phyloP scores from a whole-genome alignment of 352 stramenopile species.

The Pythium periplocum region DNA sequence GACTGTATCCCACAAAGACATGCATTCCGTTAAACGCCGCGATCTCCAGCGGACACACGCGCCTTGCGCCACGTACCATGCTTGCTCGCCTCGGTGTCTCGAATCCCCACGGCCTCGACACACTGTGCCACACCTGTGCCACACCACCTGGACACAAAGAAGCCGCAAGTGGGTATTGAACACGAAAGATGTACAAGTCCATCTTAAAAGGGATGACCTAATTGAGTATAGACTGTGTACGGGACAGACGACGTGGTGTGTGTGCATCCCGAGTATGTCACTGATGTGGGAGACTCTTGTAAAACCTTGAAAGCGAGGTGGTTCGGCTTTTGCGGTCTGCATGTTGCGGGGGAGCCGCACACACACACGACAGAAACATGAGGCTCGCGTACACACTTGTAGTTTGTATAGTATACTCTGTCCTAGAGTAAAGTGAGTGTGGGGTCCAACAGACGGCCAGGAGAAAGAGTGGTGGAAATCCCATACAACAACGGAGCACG shows the following conservation, averaged over 20 bases:
- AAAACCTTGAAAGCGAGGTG: conserved; percentile 18
- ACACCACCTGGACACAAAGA: conserved; percentile 19
- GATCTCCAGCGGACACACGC: too few relatives aligned
- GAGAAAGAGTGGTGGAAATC: conserved; percentile 42
- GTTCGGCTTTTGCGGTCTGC: conserved; percentile 6
- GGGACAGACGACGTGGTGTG: conserved; percentile 9
- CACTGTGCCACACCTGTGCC: conserved; percentile 11
- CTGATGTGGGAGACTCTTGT: neutral
- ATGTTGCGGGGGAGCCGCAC: conserved; percentile 17
- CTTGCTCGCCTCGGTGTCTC: neutral
- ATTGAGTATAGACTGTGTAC: neutral
- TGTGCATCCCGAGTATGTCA: conserved; percentile 6
- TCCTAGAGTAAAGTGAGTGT: neutral
- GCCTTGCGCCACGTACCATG: conserved; percentile 20
- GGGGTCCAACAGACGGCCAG: conserved; percentile 23
- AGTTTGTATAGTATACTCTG: conserved; percentile 18
- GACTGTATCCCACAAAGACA: conserved; percentile 43
- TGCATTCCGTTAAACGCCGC: too few relatives aligned
- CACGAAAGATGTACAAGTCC: conserved; percentile 16
- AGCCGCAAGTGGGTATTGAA: conserved; percentile 8
- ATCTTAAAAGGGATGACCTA: conserved; percentile 17
- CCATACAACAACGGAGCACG: conserved; percentile 36
- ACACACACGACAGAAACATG: conserved; percentile 15
- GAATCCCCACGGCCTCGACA: neutral
- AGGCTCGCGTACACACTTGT: conserved; percentile 17